A percentile compares a stretch with the other conserved stretches of the same genome.
Evolutionary conservation across 2,329 filamentous ascomycete genomes (phyloP).

Genomic region (Diaporthe caulivora): DNA sequence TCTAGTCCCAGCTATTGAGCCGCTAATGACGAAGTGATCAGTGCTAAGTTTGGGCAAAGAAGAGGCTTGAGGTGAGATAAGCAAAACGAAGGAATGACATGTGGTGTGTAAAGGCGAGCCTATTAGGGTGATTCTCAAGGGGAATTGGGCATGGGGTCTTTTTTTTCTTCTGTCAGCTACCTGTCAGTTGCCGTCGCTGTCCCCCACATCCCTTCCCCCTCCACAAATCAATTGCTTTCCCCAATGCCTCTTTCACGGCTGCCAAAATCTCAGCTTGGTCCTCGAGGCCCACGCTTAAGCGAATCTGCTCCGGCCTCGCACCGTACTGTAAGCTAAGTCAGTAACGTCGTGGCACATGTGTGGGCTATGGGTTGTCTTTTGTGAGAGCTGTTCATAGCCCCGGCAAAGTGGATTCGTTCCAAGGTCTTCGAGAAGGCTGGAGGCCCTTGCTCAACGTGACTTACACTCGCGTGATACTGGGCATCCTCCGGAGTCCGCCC

Average conservation of each 20-base stretch:
- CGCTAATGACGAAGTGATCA: too few species aligned
- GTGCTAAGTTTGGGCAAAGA: too few species aligned
- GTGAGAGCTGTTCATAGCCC: not conserved
- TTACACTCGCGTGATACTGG: conserved; percentile 49
- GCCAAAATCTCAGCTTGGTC: conserved; percentile 55
- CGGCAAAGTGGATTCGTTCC: not conserved
- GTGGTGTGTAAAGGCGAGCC: too few species aligned
- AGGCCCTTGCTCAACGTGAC: not conserved
- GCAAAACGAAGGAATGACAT: too few species aligned
- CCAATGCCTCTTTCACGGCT: conserved; percentile 51
- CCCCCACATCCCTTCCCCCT: not conserved
- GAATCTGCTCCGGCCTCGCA: conserved; percentile 55
- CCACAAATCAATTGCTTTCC: conserved; percentile 41
- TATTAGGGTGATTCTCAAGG: too few species aligned
- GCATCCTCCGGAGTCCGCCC: conserved; percentile 53
- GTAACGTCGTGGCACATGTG: not conserved
- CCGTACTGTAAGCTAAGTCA: conserved; percentile 46
- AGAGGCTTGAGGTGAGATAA: too few species aligned
- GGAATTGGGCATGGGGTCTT: too few species aligned
- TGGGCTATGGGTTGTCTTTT: not conserved
- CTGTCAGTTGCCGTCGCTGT: too few species aligned
- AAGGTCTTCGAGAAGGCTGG: too few species aligned
- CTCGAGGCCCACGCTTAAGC: conserved; percentile 63
- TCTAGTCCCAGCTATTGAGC: too few species aligned
- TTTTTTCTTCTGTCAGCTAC: too few species aligned